Conservation (phyloP, 2,329 filamentous ascomycete species). For the Tolypocladium inflatum region DNA sequence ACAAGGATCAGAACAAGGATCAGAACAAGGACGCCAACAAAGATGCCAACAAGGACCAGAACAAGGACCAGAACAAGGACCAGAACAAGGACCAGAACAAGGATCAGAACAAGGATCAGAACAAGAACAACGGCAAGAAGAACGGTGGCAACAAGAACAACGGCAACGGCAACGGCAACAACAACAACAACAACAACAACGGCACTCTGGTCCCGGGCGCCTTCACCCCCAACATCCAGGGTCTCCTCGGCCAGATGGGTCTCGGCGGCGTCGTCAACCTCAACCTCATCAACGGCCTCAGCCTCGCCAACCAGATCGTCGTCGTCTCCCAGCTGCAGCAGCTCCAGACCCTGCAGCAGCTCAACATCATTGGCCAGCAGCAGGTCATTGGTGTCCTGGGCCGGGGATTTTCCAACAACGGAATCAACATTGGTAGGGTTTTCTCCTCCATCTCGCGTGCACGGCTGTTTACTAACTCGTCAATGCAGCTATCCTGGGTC, state of each 20-base stretch:
- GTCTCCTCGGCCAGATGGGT: conserved; percentile 18
- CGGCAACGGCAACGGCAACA: conserved; percentile 6
- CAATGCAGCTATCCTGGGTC: background rate
- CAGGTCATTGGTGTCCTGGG: conserved; percentile 13
- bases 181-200: conserved; percentile 2
- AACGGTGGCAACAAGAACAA: background rate
- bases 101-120: background rate
- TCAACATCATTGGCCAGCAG: conserved; percentile 12
- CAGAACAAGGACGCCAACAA: no score
- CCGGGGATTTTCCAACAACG: conserved; percentile 10
- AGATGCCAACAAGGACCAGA: background rate
- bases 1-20: conserved; percentile 8
- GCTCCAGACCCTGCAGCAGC: conserved; percentile 13
- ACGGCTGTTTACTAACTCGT: background rate
- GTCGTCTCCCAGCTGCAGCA: conserved; percentile 16
- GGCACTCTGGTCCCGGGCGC: conserved; percentile 5
- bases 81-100: background rate
- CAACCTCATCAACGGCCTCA: conserved; percentile 15
- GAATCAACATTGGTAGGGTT: conserved; percentile 9
- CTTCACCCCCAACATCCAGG: conserved; percentile 10
- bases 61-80: background rate
- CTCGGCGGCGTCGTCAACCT: conserved; percentile 15
- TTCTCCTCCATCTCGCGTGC: background rate
- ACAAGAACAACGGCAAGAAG: background rate
- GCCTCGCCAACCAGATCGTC: conserved; percentile 15